Conservation (phyloP, 306 rosid genomes). For the Morella rubra region DNA sequence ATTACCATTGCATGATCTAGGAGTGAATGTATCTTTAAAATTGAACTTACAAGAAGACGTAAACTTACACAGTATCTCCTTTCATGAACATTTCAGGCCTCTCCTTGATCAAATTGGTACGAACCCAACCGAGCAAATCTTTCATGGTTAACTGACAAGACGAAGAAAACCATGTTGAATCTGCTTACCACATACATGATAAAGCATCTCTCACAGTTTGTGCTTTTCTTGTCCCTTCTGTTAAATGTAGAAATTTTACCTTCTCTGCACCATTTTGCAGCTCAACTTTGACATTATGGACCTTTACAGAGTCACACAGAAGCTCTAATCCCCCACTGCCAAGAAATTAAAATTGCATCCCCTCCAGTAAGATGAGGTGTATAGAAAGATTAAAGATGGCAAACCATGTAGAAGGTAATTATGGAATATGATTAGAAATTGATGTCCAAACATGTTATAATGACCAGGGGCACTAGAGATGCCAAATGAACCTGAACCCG, state of each 20-base stretch:
- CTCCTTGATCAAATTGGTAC: conserved; percentile 81
- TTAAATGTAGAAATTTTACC: conserved; percentile 34
- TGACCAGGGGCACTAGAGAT: not conserved
- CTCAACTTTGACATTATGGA: conserved; percentile 66
- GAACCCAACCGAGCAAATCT: conserved; percentile 85
- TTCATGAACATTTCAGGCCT: conserved; percentile 98
- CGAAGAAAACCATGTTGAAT: conserved; percentile 16
- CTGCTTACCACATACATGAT: not conserved
- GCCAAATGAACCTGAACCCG: conserved; percentile 3
- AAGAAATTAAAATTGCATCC: conserved; percentile 14
- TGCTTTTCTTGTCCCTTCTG: not conserved
- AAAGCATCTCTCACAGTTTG: not conserved
- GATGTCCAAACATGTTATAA: not conserved
- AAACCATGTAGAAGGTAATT: not conserved
- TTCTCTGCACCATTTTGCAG: conserved; percentile 50
- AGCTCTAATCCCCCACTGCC: conserved; percentile 92
- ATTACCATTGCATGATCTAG: conserved; percentile 7
- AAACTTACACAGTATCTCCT: conserved; percentile 89
- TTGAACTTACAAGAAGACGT: not conserved
- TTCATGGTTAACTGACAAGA: conserved; percentile 70
- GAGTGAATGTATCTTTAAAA: conserved; percentile 11
- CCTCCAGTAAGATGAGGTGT: conserved; percentile 25
- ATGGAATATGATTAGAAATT: conserved; percentile 5
- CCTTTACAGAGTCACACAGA: conserved; percentile 86
- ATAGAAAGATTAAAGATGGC: not conserved